Percentiles rank a stretch among this genome's conserved stretches.
Conservation (phyloP, 2,329 filamentous ascomycete genomes). For the Neopestalotiopsis rosae region DNA sequence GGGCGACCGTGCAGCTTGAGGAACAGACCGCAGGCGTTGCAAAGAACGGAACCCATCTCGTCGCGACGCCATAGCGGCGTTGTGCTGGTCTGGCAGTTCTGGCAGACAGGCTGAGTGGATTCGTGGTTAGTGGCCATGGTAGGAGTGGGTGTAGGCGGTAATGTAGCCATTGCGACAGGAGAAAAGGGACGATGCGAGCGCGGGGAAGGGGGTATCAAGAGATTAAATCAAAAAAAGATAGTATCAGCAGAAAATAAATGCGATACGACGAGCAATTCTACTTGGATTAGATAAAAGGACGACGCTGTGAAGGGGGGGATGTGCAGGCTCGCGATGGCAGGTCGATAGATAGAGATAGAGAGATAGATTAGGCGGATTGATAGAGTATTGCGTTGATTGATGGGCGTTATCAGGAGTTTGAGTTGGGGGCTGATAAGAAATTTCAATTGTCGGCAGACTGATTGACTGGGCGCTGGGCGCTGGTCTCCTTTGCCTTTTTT, state of each 20-base stretch:
- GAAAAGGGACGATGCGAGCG: not conserved
- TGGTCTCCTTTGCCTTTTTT: not conserved
- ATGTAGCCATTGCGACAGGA: slow-evolving; percentile 36
- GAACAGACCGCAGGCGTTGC: slow-evolving; percentile 98
- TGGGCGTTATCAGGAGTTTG: slow-evolving; percentile 12
- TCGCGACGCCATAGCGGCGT: slow-evolving; percentile 98
- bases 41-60: slow-evolving; percentile 92
- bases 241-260: not conserved
- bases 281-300: slow-evolving; percentile 10
- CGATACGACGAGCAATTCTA: slow-evolving; percentile 2
- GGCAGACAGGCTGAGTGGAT: slow-evolving; percentile 87
- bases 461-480: slow-evolving; percentile 1
- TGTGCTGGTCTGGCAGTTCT: slow-evolving; percentile 94
- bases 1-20: slow-evolving; percentile 94
- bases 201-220: not conserved
- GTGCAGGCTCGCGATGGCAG: not conserved
- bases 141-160: slow-evolving; percentile 46
- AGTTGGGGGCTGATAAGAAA: slow-evolving; percentile 16
- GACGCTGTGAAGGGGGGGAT: not conserved
- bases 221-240: not conserved
- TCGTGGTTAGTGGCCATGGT: slow-evolving; percentile 57
- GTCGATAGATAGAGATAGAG: not conserved
- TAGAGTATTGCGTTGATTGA: slow-evolving; percentile 9
- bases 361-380: not conserved
- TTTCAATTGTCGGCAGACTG: slow-evolving; percentile 15